These are phyloP conservation scores for Ophiocordyceps sinensis DNA, from an alignment of 2,329 filamentous ascomycete genomes.

Conservation along the genomic window DNA sequence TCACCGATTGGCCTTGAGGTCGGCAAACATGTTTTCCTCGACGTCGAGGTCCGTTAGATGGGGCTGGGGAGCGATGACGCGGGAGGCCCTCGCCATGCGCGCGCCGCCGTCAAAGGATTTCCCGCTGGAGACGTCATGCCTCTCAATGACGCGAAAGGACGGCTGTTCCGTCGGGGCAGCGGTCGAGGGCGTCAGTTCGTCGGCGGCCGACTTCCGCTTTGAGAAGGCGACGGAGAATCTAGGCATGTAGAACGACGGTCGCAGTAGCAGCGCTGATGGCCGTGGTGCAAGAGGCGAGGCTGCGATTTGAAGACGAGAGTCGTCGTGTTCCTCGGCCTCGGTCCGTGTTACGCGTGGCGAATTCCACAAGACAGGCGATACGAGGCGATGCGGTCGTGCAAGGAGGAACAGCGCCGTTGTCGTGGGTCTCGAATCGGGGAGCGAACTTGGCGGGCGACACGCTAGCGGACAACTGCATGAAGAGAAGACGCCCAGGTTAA, in stretches of 20 bases:
- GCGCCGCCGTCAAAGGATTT: constrained; percentile 38
- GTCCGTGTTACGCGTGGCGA: neutral
- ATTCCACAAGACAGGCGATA: neutral
- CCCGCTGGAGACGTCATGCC: constrained; percentile 27
- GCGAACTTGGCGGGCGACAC: constrained; percentile 1
- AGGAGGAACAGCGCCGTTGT: neutral
- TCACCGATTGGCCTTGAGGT: constrained; percentile 40
- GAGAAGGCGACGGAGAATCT: constrained; percentile 45
- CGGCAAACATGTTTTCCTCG: constrained; percentile 45
- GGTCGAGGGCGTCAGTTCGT: constrained; percentile 33
- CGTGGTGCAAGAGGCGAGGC: neutral
- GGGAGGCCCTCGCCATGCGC: constrained; percentile 23
- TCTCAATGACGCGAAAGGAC: constrained; percentile 45
- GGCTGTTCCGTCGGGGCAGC: constrained; percentile 25
- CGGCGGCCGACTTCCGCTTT: constrained; percentile 45
- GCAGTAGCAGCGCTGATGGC: constrained; percentile 1
- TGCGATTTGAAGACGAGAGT: neutral
- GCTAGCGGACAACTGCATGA: constrained; percentile 14
- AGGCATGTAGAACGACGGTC: constrained; percentile 37
- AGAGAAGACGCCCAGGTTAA: neutral
- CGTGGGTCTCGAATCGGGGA: neutral
- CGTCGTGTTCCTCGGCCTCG: neutral
- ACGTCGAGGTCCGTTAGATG: constrained; percentile 25
- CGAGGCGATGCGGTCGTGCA: constrained; percentile 2
- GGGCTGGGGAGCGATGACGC: constrained; percentile 21